phyloP scores from a whole-genome alignment of 2,329 filamentous ascomycete genomes.

The Acrodontium crateriforme region DNA sequence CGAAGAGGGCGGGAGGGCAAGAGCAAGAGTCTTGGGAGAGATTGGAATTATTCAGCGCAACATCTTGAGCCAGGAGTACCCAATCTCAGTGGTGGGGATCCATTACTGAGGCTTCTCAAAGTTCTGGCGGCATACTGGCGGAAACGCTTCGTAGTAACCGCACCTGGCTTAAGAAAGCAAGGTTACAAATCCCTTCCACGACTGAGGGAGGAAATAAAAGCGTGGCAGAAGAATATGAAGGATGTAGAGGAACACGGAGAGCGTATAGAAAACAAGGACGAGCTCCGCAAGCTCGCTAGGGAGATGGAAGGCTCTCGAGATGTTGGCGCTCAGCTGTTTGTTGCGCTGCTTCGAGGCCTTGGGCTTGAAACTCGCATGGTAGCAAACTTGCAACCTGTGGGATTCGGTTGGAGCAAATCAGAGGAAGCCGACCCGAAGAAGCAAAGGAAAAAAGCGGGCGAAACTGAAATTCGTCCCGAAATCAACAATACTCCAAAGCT shows the following conservation, averaged over 20 bases:
- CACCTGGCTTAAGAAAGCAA: slow-evolving; percentile 71
- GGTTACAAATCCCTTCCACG: slow-evolving; percentile 73
- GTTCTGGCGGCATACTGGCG: slow-evolving; percentile 77
- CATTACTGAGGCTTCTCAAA: slow-evolving; percentile 62
- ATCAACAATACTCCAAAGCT: slow-evolving; percentile 4
- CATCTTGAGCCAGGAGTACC: slow-evolving; percentile 55
- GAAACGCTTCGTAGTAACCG: slow-evolving; percentile 62
- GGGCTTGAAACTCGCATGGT: slow-evolving; percentile 75
- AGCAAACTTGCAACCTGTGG: slow-evolving; percentile 69
- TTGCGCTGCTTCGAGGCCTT: slow-evolving; percentile 64
- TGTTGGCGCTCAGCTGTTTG: slow-evolving; percentile 79
- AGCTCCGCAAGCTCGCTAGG: slow-evolving; percentile 56
- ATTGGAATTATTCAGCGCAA: slow-evolving; percentile 61
- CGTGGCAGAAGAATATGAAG: slow-evolving; percentile 48
- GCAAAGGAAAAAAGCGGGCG: slow-evolving; percentile 12
- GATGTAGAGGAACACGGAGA: slow-evolving; percentile 62
- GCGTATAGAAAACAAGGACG: slow-evolving; percentile 49
- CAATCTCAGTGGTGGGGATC: slow-evolving; percentile 73
- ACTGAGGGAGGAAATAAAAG: slow-evolving; percentile 59
- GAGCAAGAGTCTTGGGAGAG: slow-evolving; percentile 36
- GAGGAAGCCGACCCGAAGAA: slow-evolving; percentile 56
- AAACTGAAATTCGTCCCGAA: slow-evolving; percentile 8
- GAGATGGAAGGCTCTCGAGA: slow-evolving; percentile 71
- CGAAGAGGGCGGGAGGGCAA: slow-evolving; percentile 27
- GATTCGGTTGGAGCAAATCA: slow-evolving; percentile 78